A percentile compares a stretch with the other conserved stretches of the same genome.
Evolutionary conservation across 495 filamentous ascomycete species (phyloP).

Genomic region (Trichocladium antarcticum): DNA sequence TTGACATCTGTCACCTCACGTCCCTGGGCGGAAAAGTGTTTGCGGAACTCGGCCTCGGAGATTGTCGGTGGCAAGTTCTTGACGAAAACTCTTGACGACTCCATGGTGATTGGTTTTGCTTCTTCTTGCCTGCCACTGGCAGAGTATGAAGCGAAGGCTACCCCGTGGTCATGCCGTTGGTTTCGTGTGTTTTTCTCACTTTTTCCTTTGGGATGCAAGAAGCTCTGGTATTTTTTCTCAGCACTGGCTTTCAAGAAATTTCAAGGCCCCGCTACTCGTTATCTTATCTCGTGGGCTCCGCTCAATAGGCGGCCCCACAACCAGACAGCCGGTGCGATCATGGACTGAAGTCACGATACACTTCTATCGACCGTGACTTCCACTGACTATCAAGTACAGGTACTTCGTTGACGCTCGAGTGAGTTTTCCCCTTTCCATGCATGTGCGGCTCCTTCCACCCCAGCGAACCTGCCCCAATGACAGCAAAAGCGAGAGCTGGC

Average conservation of each 20-base stretch:
- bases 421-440: background rate
- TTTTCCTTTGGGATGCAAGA: slow-evolving; percentile 2
- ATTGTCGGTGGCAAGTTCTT: slow-evolving; percentile 68
- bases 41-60: slow-evolving; percentile 66
- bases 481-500: slow-evolving; percentile 6
- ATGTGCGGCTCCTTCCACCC: background rate
- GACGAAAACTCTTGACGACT: slow-evolving; percentile 84
- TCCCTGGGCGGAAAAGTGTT: slow-evolving; percentile 67
- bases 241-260: slow-evolving; percentile 8
- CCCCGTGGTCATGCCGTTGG: slow-evolving; percentile 18
- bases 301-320: background rate
- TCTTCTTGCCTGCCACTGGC: slow-evolving; percentile 15
- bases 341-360: background rate
- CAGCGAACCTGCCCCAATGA: background rate
- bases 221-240: slow-evolving; percentile 1
- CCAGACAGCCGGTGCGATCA: no score
- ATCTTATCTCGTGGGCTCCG: no score
- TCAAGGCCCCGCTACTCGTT: slow-evolving; percentile 9
- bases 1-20: slow-evolving; percentile 78
- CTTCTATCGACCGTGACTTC: background rate
- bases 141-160: slow-evolving; percentile 15
- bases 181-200: background rate
- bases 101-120: slow-evolving; percentile 29
- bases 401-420: background rate
- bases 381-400: background rate